Conservation (phyloP, 2,329 filamentous ascomycete species). For the Xylariaceae sp. region DNA sequence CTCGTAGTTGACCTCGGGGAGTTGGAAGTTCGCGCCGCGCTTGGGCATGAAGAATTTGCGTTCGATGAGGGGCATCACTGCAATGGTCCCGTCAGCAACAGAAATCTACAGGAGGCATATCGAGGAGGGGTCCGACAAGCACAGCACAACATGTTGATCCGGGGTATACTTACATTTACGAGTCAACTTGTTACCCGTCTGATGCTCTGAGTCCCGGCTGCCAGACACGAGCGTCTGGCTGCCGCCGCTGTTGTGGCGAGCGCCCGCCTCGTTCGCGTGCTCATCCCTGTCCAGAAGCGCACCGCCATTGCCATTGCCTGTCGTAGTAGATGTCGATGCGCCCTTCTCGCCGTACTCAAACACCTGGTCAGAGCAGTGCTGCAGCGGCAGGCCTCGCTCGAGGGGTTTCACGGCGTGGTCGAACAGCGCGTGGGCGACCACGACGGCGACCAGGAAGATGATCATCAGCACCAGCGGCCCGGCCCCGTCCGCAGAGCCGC, state of each 20-base stretch:
- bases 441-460: conserved; percentile 1
- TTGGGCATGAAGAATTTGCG: conserved; percentile 1
- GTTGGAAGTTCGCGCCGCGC: not conserved
- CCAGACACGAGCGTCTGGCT: too few species aligned
- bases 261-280: not conserved
- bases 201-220: not conserved
- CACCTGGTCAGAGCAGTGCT: not conserved
- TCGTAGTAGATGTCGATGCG: not conserved
- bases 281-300: not conserved
- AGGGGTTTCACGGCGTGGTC: not conserved
- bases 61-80: not conserved
- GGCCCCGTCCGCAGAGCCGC: not conserved
- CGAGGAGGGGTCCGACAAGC: too few species aligned
- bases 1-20: conserved; percentile 1
- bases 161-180: too few species aligned
- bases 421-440: not conserved
- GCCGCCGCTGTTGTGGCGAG: not conserved
- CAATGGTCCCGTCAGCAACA: too few species aligned
- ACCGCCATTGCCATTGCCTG: not conserved
- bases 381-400: conserved; percentile 1
- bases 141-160: too few species aligned
- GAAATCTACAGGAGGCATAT: too few species aligned
- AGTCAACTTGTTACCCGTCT: conserved; percentile 1
- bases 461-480: conserved; percentile 1
- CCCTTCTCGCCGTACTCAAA: not conserved